phyloP scores from a whole-genome alignment of 2,329 filamentous ascomycete genomes.

The Fusarium citri region DNA sequence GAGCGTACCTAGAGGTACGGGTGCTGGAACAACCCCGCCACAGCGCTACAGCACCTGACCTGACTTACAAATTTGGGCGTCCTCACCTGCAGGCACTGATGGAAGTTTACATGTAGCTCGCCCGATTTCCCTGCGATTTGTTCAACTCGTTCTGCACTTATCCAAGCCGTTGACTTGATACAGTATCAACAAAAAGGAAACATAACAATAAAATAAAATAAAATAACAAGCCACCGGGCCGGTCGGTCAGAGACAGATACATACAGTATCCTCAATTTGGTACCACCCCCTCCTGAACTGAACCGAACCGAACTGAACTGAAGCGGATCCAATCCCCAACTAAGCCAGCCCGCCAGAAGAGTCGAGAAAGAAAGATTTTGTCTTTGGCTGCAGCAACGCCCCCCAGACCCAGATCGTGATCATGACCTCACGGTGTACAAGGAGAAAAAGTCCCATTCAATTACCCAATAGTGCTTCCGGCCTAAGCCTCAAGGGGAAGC shows the following conservation, averaged over 20 bases:
- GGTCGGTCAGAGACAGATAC: conserved; percentile 31
- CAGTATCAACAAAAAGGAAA: conserved; percentile 1
- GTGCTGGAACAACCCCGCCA: conserved; percentile 3
- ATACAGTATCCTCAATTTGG: conserved; percentile 18
- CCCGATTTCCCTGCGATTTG: not conserved
- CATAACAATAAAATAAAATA: not conserved
- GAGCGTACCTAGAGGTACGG: too few relatives aligned
- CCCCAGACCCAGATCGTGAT: conserved; percentile 47
- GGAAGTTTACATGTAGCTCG: not conserved
- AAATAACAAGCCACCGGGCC: conserved; percentile 40
- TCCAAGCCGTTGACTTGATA: not conserved
- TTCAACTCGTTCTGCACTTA: not conserved
- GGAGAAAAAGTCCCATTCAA: conserved; percentile 43
- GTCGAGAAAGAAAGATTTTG: conserved; percentile 42
- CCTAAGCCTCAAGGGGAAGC: conserved; percentile 49
- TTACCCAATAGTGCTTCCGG: conserved; percentile 49
- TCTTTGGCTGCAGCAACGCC: conserved; percentile 21
- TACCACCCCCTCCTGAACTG: conserved; percentile 33
- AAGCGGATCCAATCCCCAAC: conserved; percentile 31
- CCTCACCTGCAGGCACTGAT: not conserved
- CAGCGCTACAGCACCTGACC: conserved; percentile 6
- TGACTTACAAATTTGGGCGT: conserved; percentile 4
- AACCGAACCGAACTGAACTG: not conserved
- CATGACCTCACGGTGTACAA: conserved; percentile 48
- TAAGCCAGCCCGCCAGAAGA: conserved; percentile 46